Base-by-base conservation (phyloP, 2,329 filamentous ascomycete genomes). In the Cladosporium sp. region DNA sequence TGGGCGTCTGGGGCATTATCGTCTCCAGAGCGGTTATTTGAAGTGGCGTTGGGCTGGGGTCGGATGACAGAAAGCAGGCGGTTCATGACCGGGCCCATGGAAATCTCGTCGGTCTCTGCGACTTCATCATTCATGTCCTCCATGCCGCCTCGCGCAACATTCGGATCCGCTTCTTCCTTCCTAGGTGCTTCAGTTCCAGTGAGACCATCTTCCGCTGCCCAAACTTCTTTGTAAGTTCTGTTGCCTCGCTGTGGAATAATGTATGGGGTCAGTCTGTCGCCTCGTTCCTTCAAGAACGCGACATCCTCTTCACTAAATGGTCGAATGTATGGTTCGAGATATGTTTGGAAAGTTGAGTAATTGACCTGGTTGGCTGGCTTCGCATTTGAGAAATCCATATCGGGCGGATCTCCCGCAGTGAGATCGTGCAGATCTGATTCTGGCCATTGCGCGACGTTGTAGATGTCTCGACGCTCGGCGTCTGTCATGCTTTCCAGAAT, bases 281-380 rank as follows among this genome's bases (percentile, higher is more conserved):
- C 91, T 67, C 83, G 63, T 75, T 99, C 94, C 68, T 92, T 87
- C 38, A 99, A 75, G 71, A 97, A 99, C 0, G 90, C 91, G 47
- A 97, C 83, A 70, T 99, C 94, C 71, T 99, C 94, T 70, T 99
- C 94, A 0, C 88, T 90, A 66, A 96, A 88, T 0, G 89, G 86
- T 5, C 93, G 85, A 64, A 97, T 94, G 76, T 90, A 97, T 0
- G 92, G 90, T 63, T 99, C 94, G 57, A 95, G 84, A 70, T 94
- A 96, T 5, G 89, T 87, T n/a, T 89, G 88, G 74, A 99, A 99
- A 1, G 93, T 96, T 59, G 86, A 88, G 64, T 94, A 94, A 72
- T 89, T 92, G 72, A 97, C 94, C 77, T 99, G 94, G 68, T 93
- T 96, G 19, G 88, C 87, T 5, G 93, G 92, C 72, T 97, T 99